Base-by-base conservation (phyloP, 1,284 basidiomycete species). In the Sporisorium reilianum region DNA sequence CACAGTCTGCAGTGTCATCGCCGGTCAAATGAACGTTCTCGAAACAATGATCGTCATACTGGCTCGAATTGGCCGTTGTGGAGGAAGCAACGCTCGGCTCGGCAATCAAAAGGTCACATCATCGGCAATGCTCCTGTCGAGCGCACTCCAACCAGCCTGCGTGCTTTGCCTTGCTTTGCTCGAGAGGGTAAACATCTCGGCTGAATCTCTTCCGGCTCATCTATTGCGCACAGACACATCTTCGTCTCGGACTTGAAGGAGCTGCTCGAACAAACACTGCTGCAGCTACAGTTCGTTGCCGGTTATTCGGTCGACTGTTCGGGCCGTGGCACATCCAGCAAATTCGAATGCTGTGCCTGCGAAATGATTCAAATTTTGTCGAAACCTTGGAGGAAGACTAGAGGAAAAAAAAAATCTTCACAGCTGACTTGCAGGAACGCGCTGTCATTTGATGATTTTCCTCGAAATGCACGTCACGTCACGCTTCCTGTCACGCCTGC, bases 121-220 rank as follows among this genome's bases (percentile, higher is more conserved):
- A 40, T 38, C 51, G 52, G 58, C 58, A 32, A 54, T 54, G 48
- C 41, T 64, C 52, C 42, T 55, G 46, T 20, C 42, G 42, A 48
- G 26, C 16, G 14, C 46, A 8, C 44, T 48, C 8, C 20, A 30
- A 10, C 20, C 32, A 50, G 30, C 20, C n/a, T 22, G 14, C 30
- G 22, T 30, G 30, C 20, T 22, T 30, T 8, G n/a, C 6, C 18
- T 51, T n/a, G n/a, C n/a, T n/a, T n/a, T n/a, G n/a, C n/a, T n/a
- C n/a, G 20, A 36, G 26, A 44, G 44, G 32, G 7, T 40, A 10
- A 40, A 34, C 28, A 22, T 42, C 26, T 28, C 44, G 25, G 44
- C 12, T 46, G 25, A 18, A 46, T 14, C 25, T 46, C 25, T 28
- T 14, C 44, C n/a, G n/a, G n/a, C 44, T 9, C 16, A 9, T 16